Evolutionary conservation across 2,329 filamentous ascomycete species (phyloP).

Genomic region (Neobulgaria alba): DNA sequence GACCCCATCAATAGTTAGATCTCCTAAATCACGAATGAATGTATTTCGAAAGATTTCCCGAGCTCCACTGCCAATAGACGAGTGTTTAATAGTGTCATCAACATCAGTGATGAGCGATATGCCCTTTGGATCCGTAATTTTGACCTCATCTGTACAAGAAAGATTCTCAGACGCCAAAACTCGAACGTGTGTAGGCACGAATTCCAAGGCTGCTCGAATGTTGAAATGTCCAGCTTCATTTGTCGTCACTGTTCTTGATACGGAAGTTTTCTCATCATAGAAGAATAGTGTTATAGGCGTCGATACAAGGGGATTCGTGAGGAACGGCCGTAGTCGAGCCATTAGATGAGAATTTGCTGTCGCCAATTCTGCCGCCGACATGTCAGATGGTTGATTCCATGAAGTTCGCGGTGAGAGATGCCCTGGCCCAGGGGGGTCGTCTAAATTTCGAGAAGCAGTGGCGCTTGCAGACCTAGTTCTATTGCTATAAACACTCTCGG

Average conservation of each 20-base stretch:
- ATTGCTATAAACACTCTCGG: slow-evolving; percentile 23
- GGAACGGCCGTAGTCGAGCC: slow-evolving; percentile 78
- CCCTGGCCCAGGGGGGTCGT: slow-evolving; percentile 26
- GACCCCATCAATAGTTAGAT: slow-evolving; percentile 79
- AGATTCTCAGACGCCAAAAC: slow-evolving; percentile 80
- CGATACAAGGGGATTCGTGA: slow-evolving; percentile 72
- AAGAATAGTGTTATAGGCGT: slow-evolving; percentile 88
- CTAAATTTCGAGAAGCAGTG: slow-evolving; percentile 16
- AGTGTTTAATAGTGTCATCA: slow-evolving; percentile 94
- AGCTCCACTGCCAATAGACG: slow-evolving; percentile 78
- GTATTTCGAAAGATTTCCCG: slow-evolving; percentile 95
- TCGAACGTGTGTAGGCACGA: slow-evolving; percentile 81
- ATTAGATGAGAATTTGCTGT: slow-evolving; percentile 82
- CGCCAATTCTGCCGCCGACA: slow-evolving; percentile 67
- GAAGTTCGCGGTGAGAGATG: slow-evolving; percentile 36
- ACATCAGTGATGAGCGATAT: slow-evolving; percentile 95
- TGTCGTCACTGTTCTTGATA: slow-evolving; percentile 76
- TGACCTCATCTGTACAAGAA: slow-evolving; percentile 70
- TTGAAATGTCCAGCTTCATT: slow-evolving; percentile 85
- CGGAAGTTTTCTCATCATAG: slow-evolving; percentile 76
- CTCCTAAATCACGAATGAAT: slow-evolving; percentile 76
- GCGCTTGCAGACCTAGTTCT: slow-evolving; percentile 11
- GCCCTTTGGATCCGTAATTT: slow-evolving; percentile 67
- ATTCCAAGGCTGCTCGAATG: slow-evolving; percentile 72
- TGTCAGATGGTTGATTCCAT: slow-evolving; percentile 39